Base-by-base conservation (phyloP, 306 rosid genomes). In the Morella rubra region DNA sequence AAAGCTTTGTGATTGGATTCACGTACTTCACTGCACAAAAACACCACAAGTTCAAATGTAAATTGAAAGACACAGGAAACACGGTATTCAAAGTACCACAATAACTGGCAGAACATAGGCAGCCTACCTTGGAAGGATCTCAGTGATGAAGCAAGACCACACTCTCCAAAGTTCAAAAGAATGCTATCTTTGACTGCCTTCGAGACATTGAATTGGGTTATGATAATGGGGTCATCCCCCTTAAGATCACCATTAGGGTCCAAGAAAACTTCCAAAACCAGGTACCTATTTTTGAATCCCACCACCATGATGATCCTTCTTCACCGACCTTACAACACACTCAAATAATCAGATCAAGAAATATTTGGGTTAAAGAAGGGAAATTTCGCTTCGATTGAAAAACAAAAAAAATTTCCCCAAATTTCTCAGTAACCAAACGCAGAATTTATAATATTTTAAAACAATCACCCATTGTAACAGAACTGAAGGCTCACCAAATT, bases 61-160 rank as follows among this genome's bases (percentile, higher is more conserved):
- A 55, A 58, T 22, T 24, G 20, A 14, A 78, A 49, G 8, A 72
- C 22, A 44, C 13, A 10, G 59, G 13, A 58, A 37, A 58, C 47
- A 69, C 6, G 45, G 37, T 37, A 74, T 12, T 7, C 3, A 16
- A 16, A 64, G 46, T 5, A 44, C 19, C 65, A 72, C 15, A 76
- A 73, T 49, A n/a, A 32, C n/a, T 8, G 12, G 76, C 19, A 44
- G 11, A 49, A 40, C 40, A 41, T 10, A 51, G 65, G 60, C 11
- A 52, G 59, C 84, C 67, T 51, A 89, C 97, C 91, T 54, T 85
- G 96, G 53, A 87, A 87, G 18, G 97, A 89, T 79, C 91, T 96
- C n/a, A 86, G 70, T 3, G 93, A 81, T 0, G 89, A 87, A 79
- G 93, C 96, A 79, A 92, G 84, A 82, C 97, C 99, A 77, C 97